Base-by-base conservation (phyloP, 352 stramenopile genomes). In the Peronosclerospora sorghi region DNA sequence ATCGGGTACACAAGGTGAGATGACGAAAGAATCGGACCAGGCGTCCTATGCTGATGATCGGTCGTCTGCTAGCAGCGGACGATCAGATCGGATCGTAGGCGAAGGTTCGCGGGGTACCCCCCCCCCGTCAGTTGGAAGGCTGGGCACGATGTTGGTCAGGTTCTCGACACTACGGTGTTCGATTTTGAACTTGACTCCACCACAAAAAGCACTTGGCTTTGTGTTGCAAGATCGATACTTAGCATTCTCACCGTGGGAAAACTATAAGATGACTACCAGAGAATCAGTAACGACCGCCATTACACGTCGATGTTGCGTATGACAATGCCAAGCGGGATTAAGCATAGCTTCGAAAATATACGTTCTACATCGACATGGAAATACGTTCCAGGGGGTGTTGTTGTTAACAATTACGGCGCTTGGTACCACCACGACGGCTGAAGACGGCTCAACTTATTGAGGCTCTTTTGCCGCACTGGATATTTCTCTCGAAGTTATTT, bases 301-400 rank as follows among this genome's bases (percentile, higher is more conserved):
- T 8, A 57, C 48, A 38, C 45, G 6, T 26, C 21, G 21, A 26
- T 26, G 21, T 6, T 26, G 21, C 6, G 21, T 60, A 30, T 24
- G 34, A 14, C 51, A 57, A 0, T 24, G 30, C 17, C 53, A 41
- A 0, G 20, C 21, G 5, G 9, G 32, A 3, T 37, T 26, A 10
- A 64, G 41, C 8, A 23, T 41, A 35, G 41, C 26, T 17, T 6
- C 20, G 18, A 67, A 67, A 9, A 60, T n/a, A n/a, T 38, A n/a
- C 41, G 48, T 26, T 67, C 58, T 2, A 67, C 27, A 21, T 67
- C 58, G 23, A 63, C 42, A 21, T 67, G 58, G n/a, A 67, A 40
- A 48, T 60, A 59, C 15, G 41, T 56, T 5, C 58, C 58, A n/a
- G 34, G 12, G 9, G 48, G 18, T 26, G 56, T 51, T 6, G 48